Conservation (phyloP, 2,329 filamentous ascomycete genomes). For the Aureobasidium lini region DNA sequence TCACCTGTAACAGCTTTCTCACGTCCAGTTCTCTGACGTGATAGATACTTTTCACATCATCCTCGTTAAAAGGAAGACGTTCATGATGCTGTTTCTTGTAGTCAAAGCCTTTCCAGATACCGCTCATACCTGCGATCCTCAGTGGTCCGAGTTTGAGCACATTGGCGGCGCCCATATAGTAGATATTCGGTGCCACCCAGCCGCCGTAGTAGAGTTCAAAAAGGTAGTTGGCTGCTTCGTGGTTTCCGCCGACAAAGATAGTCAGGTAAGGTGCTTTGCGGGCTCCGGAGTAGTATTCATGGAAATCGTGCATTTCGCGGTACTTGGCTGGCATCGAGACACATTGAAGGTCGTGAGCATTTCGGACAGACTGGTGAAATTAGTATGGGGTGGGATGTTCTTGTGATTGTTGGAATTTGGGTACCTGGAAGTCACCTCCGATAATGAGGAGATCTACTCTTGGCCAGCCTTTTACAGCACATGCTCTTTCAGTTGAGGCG, state of each 20-base stretch:
- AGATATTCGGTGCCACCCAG: slow-evolving; percentile 95
- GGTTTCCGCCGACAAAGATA: slow-evolving; percentile 88
- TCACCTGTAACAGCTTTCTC: slow-evolving; percentile 77
- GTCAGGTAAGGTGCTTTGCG: slow-evolving; percentile 78
- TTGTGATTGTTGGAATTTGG: not conserved
- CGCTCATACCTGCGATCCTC: slow-evolving; percentile 81
- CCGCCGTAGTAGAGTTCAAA: slow-evolving; percentile 94
- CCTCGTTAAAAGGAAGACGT: slow-evolving; percentile 70
- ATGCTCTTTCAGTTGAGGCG: slow-evolving; percentile 62
- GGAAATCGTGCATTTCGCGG: slow-evolving; percentile 82
- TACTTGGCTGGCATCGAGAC: slow-evolving; percentile 89
- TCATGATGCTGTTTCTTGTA: slow-evolving; percentile 80
- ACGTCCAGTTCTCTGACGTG: slow-evolving; percentile 84
- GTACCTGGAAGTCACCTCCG: slow-evolving; percentile 86
- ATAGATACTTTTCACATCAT: slow-evolving; percentile 76
- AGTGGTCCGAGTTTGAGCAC: slow-evolving; percentile 76
- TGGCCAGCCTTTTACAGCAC: slow-evolving; percentile 66
- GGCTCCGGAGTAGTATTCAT: slow-evolving; percentile 80
- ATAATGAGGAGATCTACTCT: slow-evolving; percentile 86
- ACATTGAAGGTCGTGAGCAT: slow-evolving; percentile 76
- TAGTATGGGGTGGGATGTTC: not conserved
- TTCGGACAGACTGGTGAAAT: slow-evolving; percentile 63
- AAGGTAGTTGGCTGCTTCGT: slow-evolving; percentile 84
- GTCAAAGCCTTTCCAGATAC: slow-evolving; percentile 90
- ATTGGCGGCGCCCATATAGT: slow-evolving; percentile 91